phyloP scores from a whole-genome alignment of 108 stramenopile genomes.

The Pseudonitzschia delicatissima region DNA sequence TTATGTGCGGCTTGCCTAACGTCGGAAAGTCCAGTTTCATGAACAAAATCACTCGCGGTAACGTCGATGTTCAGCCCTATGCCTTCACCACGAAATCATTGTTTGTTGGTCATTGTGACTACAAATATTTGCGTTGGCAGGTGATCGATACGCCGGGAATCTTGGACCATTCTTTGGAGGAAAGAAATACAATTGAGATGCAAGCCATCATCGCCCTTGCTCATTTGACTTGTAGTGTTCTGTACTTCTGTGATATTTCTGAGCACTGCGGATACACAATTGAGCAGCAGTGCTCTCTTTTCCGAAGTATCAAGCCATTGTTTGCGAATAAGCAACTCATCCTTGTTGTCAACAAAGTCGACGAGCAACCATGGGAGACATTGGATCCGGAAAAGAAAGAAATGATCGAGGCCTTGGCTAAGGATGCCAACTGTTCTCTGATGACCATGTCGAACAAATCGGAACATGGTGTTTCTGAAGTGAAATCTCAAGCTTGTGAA shows the following conservation, averaged over 20 bases:
- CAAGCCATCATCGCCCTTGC: slow-evolving; percentile 99
- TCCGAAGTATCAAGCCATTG: slow-evolving; percentile 92
- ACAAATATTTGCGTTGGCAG: slow-evolving; percentile 98
- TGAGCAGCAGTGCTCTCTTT: slow-evolving; percentile 93
- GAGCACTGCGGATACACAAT: slow-evolving; percentile 99
- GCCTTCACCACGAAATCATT: slow-evolving; percentile 99
- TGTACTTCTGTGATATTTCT: slow-evolving; percentile 97
- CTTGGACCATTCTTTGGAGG: slow-evolving; percentile 95
- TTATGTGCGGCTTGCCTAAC: slow-evolving; percentile 97
- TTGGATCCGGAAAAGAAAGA: slow-evolving; percentile 65
- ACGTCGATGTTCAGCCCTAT: slow-evolving; percentile 99
- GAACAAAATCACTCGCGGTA: slow-evolving; percentile 99
- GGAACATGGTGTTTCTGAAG: slow-evolving; percentile 90
- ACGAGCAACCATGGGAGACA: slow-evolving; percentile 88
- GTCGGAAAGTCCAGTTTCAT: slow-evolving; percentile 98
- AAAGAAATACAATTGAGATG: slow-evolving; percentile 99
- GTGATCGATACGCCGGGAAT: slow-evolving; percentile 99
- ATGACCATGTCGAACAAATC: slow-evolving; percentile 94
- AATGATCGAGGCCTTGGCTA: slow-evolving; percentile 71
- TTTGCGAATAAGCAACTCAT: slow-evolving; percentile 98
- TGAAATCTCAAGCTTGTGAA: slow-evolving; percentile 94
- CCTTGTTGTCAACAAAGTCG: slow-evolving; percentile 97
- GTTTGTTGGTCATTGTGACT: slow-evolving; percentile 99
- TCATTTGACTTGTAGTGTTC: slow-evolving; percentile 95
- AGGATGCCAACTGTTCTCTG: slow-evolving; percentile 73